These are phyloP conservation scores for Puccinellia tenuiflora DNA, from an alignment of 176 grass and related monocot genomes.

Conservation along the genomic window DNA sequence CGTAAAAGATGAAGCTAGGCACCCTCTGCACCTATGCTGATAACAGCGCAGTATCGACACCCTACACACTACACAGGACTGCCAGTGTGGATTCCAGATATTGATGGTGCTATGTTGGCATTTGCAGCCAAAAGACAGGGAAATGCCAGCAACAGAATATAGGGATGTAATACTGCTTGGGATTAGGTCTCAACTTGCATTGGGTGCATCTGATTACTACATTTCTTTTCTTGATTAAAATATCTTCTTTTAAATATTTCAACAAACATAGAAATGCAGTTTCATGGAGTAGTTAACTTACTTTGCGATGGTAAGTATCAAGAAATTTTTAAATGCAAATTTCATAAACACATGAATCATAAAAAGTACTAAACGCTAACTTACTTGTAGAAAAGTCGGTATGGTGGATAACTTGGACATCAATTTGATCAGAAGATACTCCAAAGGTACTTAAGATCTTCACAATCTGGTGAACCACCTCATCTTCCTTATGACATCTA, in stretches of 20 bases:
- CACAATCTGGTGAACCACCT: background rate
- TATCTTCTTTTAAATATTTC: background rate
- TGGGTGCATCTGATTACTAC: background rate
- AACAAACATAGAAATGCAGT: background rate
- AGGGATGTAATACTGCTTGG: background rate
- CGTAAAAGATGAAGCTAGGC: background rate
- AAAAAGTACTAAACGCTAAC: background rate
- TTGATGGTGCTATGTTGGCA: background rate
- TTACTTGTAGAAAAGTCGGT: background rate
- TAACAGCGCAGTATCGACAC: background rate
- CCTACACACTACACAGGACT: background rate
- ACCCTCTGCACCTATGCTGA: background rate
- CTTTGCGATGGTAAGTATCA: background rate
- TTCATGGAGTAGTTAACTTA: background rate
- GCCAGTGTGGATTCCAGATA: background rate
- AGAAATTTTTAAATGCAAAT: background rate
- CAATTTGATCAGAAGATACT: background rate
- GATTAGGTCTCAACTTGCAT: background rate
- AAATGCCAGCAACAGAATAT: background rate
- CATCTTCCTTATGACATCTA: background rate
- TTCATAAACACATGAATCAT: background rate
- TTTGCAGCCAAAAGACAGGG: background rate
- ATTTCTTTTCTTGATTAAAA: background rate
- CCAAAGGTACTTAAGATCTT: slow-evolving; percentile 7
- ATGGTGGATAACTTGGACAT: background rate